A percentile compares a stretch with the other conserved stretches of the same genome.
phyloP scores from a whole-genome alignment of 2,329 filamentous ascomycete species.

The Tympanopsis confertula region DNA sequence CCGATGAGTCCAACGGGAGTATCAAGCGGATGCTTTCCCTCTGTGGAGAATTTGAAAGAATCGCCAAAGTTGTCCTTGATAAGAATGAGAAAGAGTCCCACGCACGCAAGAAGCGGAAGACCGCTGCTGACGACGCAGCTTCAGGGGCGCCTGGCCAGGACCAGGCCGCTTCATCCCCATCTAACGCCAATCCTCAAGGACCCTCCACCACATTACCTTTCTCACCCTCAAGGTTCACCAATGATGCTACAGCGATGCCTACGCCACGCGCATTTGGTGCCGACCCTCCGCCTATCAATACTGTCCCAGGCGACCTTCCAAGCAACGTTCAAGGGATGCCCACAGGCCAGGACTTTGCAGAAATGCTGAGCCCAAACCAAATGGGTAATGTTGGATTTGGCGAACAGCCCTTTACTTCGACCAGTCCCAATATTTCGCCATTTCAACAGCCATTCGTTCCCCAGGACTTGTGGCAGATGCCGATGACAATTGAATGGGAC shows the following conservation, averaged over 20 bases:
- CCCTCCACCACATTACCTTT: background rate
- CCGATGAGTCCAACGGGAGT: constrained; percentile 79
- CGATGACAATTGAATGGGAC: constrained; percentile 90
- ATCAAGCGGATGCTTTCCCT: constrained; percentile 89
- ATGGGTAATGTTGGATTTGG: constrained; percentile 20
- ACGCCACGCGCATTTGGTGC: no score
- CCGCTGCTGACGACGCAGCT: constrained; percentile 12
- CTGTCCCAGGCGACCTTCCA: background rate
- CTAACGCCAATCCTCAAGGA: background rate
- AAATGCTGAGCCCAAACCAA: constrained; percentile 7
- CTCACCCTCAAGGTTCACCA: background rate
- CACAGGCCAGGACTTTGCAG: background rate
- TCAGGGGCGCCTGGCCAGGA: constrained; percentile 26
- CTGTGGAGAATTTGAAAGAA: constrained; percentile 92
- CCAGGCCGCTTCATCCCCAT: background rate
- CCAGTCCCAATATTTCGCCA: constrained; percentile 12
- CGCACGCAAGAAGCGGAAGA: constrained; percentile 75
- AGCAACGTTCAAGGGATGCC: background rate
- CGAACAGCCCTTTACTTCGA: constrained; percentile 4
- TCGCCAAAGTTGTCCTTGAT: constrained; percentile 80
- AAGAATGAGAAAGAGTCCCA: constrained; percentile 78
- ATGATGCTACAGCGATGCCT: background rate
- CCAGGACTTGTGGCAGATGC: constrained; percentile 88
- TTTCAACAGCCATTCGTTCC: constrained; percentile 84
- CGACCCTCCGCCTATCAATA: no score